Conservation (phyloP, 306 rosid species). For the Dalbergia cultrata region DNA sequence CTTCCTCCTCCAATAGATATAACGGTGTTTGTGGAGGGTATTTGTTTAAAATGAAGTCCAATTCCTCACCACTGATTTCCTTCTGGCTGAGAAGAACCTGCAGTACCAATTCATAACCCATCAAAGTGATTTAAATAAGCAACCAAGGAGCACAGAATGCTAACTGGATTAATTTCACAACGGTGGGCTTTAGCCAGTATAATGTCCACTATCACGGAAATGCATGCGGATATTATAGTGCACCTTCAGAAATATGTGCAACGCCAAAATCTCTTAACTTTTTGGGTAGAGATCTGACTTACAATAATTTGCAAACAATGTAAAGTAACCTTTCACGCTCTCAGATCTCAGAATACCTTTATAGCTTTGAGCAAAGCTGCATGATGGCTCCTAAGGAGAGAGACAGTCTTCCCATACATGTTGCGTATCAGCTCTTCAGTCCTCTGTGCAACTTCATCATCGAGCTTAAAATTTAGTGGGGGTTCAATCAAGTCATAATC, state of each 20-base stretch:
- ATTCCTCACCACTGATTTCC: slow-evolving; percentile 84
- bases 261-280: slow-evolving; percentile 8
- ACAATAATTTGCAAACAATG: neutral
- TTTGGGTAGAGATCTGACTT: neutral
- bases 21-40: slow-evolving; percentile 91
- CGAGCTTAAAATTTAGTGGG: slow-evolving; percentile 87
- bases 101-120: slow-evolving; percentile 36
- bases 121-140: slow-evolving; percentile 18
- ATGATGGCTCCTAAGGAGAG: slow-evolving; percentile 82
- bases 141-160: slow-evolving; percentile 3
- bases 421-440: slow-evolving; percentile 73
- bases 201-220: slow-evolving; percentile 5
- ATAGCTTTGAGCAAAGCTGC: slow-evolving; percentile 87
- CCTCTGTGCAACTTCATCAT: slow-evolving; percentile 80
- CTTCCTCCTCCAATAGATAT: slow-evolving; percentile 71
- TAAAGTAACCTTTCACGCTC: neutral
- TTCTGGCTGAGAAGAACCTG: slow-evolving; percentile 83
- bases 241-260: slow-evolving; percentile 7
- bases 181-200: slow-evolving; percentile 2
- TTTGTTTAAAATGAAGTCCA: slow-evolving; percentile 72
- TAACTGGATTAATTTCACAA: slow-evolving; percentile 31
- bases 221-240: slow-evolving; percentile 14
- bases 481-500: slow-evolving; percentile 77
- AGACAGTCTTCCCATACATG: slow-evolving; percentile 72
- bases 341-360: slow-evolving; percentile 63